These are phyloP conservation scores for Eragrostis tef DNA, from an alignment of 202 grass and related monocot genomes.

Conservation along the genomic window DNA sequence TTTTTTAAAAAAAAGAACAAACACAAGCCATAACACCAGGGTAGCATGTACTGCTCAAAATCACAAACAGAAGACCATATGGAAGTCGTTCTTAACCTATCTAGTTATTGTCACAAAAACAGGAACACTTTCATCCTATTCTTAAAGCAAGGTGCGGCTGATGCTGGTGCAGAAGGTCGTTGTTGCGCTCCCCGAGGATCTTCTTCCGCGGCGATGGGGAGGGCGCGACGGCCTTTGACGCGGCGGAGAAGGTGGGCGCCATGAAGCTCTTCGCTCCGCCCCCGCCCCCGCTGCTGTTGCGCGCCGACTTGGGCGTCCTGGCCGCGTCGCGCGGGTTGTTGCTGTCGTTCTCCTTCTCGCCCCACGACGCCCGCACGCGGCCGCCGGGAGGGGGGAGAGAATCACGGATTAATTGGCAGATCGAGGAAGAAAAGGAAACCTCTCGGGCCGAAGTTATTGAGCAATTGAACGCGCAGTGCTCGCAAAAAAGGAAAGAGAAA, in stretches of 20 bases:
- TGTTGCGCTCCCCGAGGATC: slow-evolving; percentile 74
- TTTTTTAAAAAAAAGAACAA: too few relatives aligned
- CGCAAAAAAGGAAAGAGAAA: not conserved
- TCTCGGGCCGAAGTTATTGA: not conserved
- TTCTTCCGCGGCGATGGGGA: slow-evolving; percentile 56
- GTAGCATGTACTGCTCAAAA: too few relatives aligned
- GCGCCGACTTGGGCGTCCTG: slow-evolving; percentile 29
- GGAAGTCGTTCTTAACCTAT: too few relatives aligned
- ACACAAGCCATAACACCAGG: too few relatives aligned
- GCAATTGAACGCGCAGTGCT: too few relatives aligned
- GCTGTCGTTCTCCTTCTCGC: slow-evolving; percentile 87
- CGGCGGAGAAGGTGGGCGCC: slow-evolving; percentile 83
- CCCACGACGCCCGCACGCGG: slow-evolving; percentile 31
- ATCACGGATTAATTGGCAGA: not conserved
- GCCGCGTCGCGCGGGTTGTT: slow-evolving; percentile 44
- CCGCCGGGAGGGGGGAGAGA: not conserved
- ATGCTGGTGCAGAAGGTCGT: slow-evolving; percentile 13
- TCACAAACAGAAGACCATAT: too few relatives aligned
- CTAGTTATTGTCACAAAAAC: too few relatives aligned
- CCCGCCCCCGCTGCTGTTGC: not conserved
- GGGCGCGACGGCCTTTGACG: slow-evolving; percentile 68
- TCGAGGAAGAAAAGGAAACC: not conserved
- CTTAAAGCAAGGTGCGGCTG: too few relatives aligned
- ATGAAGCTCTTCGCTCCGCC: slow-evolving; percentile 73
- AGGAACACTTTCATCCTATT: too few relatives aligned